Evolutionary conservation across 228 moss, liverwort and hornwort species (phyloP), one percentile per base, ranked within the genome.

Genomic region (Sphagnum fallax): DNA sequence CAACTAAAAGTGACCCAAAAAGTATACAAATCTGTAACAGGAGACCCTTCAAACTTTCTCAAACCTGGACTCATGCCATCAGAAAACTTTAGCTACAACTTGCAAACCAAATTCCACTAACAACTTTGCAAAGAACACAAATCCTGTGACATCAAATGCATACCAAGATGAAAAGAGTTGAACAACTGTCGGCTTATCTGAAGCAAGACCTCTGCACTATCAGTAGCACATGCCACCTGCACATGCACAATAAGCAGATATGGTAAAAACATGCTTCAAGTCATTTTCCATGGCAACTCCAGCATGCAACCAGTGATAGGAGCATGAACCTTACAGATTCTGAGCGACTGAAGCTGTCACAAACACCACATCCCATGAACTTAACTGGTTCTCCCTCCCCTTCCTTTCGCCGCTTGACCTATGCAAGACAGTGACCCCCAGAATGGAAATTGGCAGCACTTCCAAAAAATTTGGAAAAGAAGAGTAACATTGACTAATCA

Each of bases 351-450:
- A 98, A 82, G 76, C 83, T 98, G 72, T 98, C 94, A 82, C 98
- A 98, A 71, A 77, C 68, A 82, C 98, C 98, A 81, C 92, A 92
- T n/a, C 98, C 98, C 90, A 98, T 91, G 69, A 86, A 98, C 79
- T 98, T 98, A 60, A 63, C 65, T 49, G 98, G 94, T 74, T 98
- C 98, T 76, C 94, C 94, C 67, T 78, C 49, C 61, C 92, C 94
- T 73, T 90, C 94, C 79, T 86, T 98, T 71, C 94, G 82, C 63
- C 84, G 82, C 86, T 98, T 98, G 69, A 98, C 88, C 98, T 98
- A 68, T 50, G 79, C 15, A 62, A 5, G n/a, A 62, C 47, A 16
- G 47, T 13, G n/a, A 16, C 18, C 47, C 2, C 62, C 62, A 16
- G 47, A 62, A 16, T 16, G 10, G 18, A 62, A 16, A 47, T 62